phyloP scores from a whole-genome alignment of 441 rosid genomes.

The Aleurites moluccanus region DNA sequence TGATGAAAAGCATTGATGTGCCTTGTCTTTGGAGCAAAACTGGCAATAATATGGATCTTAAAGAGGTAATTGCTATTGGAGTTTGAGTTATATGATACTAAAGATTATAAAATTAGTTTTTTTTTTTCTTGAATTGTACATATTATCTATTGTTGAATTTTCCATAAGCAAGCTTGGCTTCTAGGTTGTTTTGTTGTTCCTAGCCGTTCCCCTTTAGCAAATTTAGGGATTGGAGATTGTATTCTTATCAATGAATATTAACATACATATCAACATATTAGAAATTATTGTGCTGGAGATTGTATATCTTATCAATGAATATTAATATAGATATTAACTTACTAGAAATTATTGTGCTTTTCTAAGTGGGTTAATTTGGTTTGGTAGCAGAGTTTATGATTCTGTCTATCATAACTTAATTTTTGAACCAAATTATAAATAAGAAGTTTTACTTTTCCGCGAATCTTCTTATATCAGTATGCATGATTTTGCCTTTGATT shows the following conservation, averaged over 20 bases:
- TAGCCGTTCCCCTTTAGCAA: constrained; percentile 3
- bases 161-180: constrained; percentile 26
- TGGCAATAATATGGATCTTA: constrained; percentile 4
- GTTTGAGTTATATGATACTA: background rate
- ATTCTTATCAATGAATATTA: background rate
- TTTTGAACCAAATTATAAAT: too few species aligned
- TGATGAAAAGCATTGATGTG: constrained; percentile 11
- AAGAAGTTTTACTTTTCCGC: too few species aligned
- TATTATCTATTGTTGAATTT: constrained; percentile 7
- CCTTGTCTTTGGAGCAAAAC: constrained; percentile 12
- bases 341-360: too few species aligned
- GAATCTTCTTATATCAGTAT: too few species aligned
- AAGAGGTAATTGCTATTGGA: constrained; percentile 24
- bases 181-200: constrained; percentile 16
- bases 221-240: constrained; percentile 1
- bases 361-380: too few species aligned
- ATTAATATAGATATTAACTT: too few species aligned
- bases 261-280: background rate
- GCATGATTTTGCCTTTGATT: too few species aligned
- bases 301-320: too few species aligned
- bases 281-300: background rate
- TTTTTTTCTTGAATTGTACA: constrained; percentile 7
- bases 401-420: too few species aligned
- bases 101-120: background rate
- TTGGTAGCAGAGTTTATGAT: too few species aligned